Evolutionary conservation across 176 grass and related monocot species (phyloP), one percentile per base, ranked within the genome.

Genomic region (Alloteropsis semialata): DNA sequence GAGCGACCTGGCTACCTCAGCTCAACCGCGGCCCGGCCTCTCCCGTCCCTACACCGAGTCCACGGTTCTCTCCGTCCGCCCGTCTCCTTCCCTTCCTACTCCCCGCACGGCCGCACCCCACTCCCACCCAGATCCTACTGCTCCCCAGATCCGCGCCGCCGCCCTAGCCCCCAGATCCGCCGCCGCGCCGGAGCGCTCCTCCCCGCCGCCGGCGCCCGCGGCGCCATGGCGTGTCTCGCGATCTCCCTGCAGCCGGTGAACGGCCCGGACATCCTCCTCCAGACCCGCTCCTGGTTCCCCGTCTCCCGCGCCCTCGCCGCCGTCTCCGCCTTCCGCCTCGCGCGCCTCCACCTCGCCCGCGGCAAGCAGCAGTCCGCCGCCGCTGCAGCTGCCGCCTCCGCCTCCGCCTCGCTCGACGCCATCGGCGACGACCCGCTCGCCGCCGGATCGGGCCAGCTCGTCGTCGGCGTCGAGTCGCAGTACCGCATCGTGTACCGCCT

Each of bases 401-500:
- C 68, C 0, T 65, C 80, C 17, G 32, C 87, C 30, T 59, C 84
- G 16, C 71, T 86, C 73, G 84, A 85, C 55, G 85, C 94, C 42
- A 90, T 99, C 50, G 96, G 96, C 14, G 96, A 99, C 56, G 96
- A 99, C 55, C 96, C 93, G 57, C 93, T 99, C 10, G 96, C 91
- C 3, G 87, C 93, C 32, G 87, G 87, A 28, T 88, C 91, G 16
- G 96, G 96, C 50, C 96, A 99, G 89, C 89, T 99, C 27, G 92
- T 94, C 24, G 96, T 99, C 64, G 96, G 96, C 21, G 91, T 99
- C 17, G 96, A 99, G 85, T 96, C 93, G 57, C 94, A 99, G 79
- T 99, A 99, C 76, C 91, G 96, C 81, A 87, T 99, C 10, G 92
- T 99, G 11, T 99, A 99, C 69, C 96, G 96, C 58, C 91, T 99